Evolutionary conservation across 176 grass and related monocot species (phyloP).

Genomic region (Carex kokanica): DNA sequence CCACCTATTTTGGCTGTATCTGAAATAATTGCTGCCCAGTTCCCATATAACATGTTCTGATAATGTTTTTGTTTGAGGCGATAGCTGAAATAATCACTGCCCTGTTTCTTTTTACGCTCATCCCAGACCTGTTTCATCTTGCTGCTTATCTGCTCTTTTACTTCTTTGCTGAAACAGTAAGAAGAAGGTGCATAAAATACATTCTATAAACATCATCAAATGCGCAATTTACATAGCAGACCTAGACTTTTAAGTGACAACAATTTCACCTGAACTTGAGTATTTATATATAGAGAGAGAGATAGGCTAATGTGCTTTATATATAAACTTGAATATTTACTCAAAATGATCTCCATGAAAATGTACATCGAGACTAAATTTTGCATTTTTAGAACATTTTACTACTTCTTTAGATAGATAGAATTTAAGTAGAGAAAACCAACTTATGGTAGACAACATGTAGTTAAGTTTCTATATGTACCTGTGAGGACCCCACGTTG

Average conservation of each 20-base stretch:
- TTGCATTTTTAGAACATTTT: not conserved
- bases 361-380: not conserved
- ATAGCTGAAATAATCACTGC: constrained; percentile 58
- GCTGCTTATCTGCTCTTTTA: constrained; percentile 64
- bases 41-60: constrained; percentile 32
- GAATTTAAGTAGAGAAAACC: too few species aligned
- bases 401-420: not conserved
- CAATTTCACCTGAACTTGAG: too few species aligned
- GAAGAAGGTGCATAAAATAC: not conserved
- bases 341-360: too few species aligned
- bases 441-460: not conserved
- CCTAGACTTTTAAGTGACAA: too few species aligned
- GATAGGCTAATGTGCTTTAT: too few species aligned
- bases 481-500: constrained; percentile 52
- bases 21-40: constrained; percentile 63
- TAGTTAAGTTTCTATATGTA: constrained; percentile 21
- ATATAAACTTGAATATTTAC: too few species aligned
- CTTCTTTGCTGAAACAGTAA: constrained; percentile 43
- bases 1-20: constrained; percentile 52
- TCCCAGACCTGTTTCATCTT: constrained; percentile 57
- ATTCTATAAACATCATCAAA: not conserved
- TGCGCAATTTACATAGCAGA: not conserved
- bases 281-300: too few species aligned
- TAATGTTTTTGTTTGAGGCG: constrained; percentile 35
- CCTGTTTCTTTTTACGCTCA: constrained; percentile 27